Percentiles rank a stretch among this genome's conserved stretches.
These are phyloP conservation scores for Chaetothyriales sp. DNA, from an alignment of 2,329 filamentous ascomycete species.

Conservation along the genomic window DNA sequence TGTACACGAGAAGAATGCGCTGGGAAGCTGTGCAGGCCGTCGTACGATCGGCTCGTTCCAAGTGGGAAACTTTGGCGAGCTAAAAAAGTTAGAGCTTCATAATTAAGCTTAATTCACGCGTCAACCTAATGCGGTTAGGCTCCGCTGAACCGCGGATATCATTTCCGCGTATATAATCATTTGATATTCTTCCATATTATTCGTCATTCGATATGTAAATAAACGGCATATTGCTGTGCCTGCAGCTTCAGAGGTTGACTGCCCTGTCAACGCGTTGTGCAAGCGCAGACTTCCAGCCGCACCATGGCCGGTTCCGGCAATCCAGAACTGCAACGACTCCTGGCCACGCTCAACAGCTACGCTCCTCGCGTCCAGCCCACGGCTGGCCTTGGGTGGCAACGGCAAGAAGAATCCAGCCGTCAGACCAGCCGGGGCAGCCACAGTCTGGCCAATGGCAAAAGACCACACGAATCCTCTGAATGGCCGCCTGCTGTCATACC, in stretches of 20 bases:
- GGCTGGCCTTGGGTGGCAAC: neutral
- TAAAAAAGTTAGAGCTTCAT: neutral
- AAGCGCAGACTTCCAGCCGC: neutral
- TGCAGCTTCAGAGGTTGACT: too few relatives aligned
- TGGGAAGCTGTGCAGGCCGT: neutral
- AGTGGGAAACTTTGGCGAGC: neutral
- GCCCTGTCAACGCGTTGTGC: too few relatives aligned
- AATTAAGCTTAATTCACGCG: neutral
- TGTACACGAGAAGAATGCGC: neutral
- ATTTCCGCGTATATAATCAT: too few relatives aligned
- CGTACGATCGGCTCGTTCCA: neutral
- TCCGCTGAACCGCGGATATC: neutral
- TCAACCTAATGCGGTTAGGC: neutral
- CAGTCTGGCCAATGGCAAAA: neutral
- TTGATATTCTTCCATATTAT: too few relatives aligned
- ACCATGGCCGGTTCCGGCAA: slow-evolving; percentile 11
- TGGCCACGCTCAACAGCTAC: slow-evolving; percentile 13
- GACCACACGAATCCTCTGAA: neutral
- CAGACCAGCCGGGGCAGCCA: neutral
- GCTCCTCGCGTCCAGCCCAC: neutral
- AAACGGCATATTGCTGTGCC: too few relatives aligned
- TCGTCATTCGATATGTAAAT: too few relatives aligned
- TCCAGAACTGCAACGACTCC: slow-evolving; percentile 14
- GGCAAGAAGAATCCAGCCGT: neutral
- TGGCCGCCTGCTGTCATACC: slow-evolving; percentile 2